These are phyloP conservation scores for Helianthus tuberosus DNA, from an alignment of 129 eudicot species.

Conservation along the genomic window DNA sequence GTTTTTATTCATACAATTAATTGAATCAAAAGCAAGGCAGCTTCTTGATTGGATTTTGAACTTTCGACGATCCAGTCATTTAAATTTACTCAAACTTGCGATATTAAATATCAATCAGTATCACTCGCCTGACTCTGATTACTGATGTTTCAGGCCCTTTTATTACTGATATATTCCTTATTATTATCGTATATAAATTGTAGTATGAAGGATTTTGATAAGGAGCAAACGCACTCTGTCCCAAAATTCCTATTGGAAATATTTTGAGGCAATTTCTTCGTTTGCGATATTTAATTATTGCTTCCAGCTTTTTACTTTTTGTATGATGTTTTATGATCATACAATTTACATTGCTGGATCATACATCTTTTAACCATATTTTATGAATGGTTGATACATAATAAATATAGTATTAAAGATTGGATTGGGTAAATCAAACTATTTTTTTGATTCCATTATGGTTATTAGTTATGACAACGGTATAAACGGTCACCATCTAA, in stretches of 20 bases:
- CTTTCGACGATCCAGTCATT: conserved; percentile 13
- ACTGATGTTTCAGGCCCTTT: conserved; percentile 43
- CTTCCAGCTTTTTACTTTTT: neutral
- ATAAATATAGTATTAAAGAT: too few species aligned
- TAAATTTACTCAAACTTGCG: conserved; percentile 40
- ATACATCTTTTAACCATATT: neutral
- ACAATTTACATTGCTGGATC: conserved; percentile 3
- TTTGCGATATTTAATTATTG: conserved; percentile 12
- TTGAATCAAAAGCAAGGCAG: conserved; percentile 25
- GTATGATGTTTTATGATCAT: neutral
- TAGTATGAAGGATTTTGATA: too few species aligned
- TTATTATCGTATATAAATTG: too few species aligned
- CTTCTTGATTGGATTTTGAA: conserved; percentile 35
- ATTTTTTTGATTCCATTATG: too few species aligned
- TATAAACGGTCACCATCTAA: too few species aligned
- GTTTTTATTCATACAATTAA: neutral
- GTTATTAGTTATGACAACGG: too few species aligned
- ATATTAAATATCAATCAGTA: conserved; percentile 15
- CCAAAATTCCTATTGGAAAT: conserved; percentile 38
- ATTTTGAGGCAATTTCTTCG: conserved; percentile 43
- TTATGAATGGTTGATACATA: too few species aligned
- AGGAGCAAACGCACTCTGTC: conserved; percentile 45
- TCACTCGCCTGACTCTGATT: conserved; percentile 47
- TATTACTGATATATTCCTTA: conserved; percentile 24
- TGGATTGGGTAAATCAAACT: too few species aligned